Evolutionary conservation across 768 basidiomycete species (phyloP).

Genomic region (Podaxis sp.): DNA sequence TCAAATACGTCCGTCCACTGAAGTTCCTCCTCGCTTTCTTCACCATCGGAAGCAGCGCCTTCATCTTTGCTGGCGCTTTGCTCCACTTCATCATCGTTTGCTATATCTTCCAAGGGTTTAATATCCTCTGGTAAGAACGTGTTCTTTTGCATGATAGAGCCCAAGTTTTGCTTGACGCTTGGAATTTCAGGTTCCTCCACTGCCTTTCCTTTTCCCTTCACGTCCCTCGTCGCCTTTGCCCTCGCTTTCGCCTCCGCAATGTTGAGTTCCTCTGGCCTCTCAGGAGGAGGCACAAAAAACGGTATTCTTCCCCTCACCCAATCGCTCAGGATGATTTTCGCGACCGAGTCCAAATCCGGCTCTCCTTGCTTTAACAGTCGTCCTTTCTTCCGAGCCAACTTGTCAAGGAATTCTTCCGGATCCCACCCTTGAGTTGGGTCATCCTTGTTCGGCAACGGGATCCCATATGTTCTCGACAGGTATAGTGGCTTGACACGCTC

Average conservation of each 20-base stretch:
- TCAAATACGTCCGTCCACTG: constrained; percentile 89
- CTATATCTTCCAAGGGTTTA: constrained; percentile 58
- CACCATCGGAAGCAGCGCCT: constrained; percentile 33
- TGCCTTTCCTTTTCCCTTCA: constrained; percentile 58
- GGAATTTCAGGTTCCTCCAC: constrained; percentile 42
- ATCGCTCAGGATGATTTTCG: constrained; percentile 93
- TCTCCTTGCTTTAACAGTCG: constrained; percentile 93
- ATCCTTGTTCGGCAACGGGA: constrained; percentile 60
- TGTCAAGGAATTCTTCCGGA: constrained; percentile 78
- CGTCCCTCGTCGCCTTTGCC: constrained; percentile 42
- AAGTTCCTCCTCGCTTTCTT: constrained; percentile 48
- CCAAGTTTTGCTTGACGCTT: constrained; percentile 83
- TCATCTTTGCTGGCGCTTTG: constrained; percentile 36
- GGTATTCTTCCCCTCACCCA: constrained; percentile 98
- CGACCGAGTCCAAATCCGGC: constrained; percentile 87
- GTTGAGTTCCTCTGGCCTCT: constrained; percentile 71
- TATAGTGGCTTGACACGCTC: constrained; percentile 91
- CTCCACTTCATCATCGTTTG: constrained; percentile 42
- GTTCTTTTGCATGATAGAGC: constrained; percentile 87
- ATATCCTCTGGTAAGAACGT: constrained; percentile 84
- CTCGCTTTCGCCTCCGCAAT: constrained; percentile 62
- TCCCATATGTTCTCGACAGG: constrained; percentile 80
- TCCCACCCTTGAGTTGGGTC: constrained; percentile 58
- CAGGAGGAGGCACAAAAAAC: constrained; percentile 92
- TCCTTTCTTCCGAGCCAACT: constrained; percentile 88